Evolutionary conservation across 1,284 basidiomycete species (phyloP), one percentile per base, ranked within the genome.

Genomic region (Ceratobasidium sp.): DNA sequence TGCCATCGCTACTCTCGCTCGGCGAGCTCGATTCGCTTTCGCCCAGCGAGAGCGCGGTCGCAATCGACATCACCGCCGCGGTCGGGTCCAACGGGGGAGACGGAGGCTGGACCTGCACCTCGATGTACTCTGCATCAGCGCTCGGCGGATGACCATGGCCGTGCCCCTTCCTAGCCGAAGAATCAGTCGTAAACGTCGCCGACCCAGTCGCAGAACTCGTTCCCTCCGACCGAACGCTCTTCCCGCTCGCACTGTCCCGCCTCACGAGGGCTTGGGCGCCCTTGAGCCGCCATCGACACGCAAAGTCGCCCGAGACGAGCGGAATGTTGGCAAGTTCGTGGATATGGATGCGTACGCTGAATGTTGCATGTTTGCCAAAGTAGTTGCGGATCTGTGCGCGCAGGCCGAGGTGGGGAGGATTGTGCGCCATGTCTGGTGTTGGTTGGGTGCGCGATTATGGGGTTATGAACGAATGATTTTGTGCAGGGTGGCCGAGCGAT

Each of bases 311-410:
- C 54, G 86, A 85, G 66, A 95, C 90, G 79, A 94, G 89, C 0
- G 94, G 94, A 0, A 96, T 91, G 81, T 91, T 93, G 57, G 89
- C 87, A 41, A 95, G 88, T 81, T 94, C 90, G 83, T 94, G 93
- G 59, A 95, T 88, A 46, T 87, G 87, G 64, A 95, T 83, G 20
- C 87, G 85, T 38, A 91, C 90, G 76, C 90, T 88, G 84, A 95
- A 95, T 78, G 90, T 88, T 3, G 92, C 89, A 82, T 92, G 90
- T 74, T 65, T 62, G 44, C 59, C 59, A 64, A 74, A 74, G 46
- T 74, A 74, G 33, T 65, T 74, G 60, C 71, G 71, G 33, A 74
- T 30, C 46, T 74, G 71, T 44, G 71, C 71, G 16, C 71, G 71
- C 3, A 74, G 71, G 48, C 71, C 71, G 59, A 74, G 50, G 71